A percentile compares a stretch with the other conserved stretches of the same genome.
Conservation (phyloP, 2,329 filamentous ascomycete species). For the Phaeosphaeriaceae sp. region DNA sequence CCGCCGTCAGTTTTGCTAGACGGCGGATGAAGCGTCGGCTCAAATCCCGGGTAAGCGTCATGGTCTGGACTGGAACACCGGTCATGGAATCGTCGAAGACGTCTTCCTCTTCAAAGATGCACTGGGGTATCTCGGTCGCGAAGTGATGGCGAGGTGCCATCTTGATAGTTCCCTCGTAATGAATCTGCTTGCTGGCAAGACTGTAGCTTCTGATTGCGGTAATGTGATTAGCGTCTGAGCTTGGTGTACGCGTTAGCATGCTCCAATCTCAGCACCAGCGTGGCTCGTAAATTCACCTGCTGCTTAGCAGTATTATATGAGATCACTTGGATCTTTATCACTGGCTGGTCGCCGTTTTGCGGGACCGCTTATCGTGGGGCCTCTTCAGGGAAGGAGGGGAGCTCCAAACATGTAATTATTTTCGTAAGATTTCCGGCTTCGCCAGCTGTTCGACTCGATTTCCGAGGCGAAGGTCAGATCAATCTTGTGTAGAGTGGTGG, state of each 20-base stretch:
- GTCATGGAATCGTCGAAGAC: slow-evolving; percentile 4
- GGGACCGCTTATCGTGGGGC: neutral
- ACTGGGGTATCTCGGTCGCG: neutral
- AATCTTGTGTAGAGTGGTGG: neutral
- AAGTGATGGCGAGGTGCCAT: neutral
- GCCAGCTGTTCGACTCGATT: neutral
- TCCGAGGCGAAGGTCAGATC: neutral
- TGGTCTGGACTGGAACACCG: neutral
- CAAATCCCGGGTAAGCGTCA: neutral
- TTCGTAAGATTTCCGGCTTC: neutral
- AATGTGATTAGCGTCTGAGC: neutral
- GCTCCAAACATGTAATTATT: neutral
- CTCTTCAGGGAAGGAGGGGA: neutral
- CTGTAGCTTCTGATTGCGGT: neutral
- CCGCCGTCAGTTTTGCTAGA: neutral
- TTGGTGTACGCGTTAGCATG: neutral
- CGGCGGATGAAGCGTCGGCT: neutral
- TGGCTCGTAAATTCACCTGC: neutral
- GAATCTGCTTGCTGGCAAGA: neutral
- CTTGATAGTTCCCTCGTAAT: neutral
- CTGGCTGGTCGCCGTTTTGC: neutral
- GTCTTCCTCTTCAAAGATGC: slow-evolving; percentile 1
- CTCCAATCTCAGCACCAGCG: neutral
- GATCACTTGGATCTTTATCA: neutral
- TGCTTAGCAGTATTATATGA: neutral